These are phyloP conservation scores for Suillus hirtellus DNA, from an alignment of 768 basidiomycete species.

Conservation along the genomic window DNA sequence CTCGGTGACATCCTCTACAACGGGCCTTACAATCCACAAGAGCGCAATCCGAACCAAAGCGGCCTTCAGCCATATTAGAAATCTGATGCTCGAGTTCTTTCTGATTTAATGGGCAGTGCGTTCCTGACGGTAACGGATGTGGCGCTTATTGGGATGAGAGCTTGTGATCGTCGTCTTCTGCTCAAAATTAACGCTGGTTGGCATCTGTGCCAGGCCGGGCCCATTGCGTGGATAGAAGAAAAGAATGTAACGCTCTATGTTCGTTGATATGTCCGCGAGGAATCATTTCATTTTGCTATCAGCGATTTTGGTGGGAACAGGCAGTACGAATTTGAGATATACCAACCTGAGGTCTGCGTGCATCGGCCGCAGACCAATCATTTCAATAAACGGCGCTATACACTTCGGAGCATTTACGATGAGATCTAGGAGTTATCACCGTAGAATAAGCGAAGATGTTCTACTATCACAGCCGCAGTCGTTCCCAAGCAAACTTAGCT, in stretches of 20 bases:
- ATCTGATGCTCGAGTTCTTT: slow-evolving; percentile 9
- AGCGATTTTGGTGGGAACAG: neutral
- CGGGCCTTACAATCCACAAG: slow-evolving; percentile 5
- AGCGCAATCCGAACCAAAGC: neutral
- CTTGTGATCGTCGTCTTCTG: neutral
- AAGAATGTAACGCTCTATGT: neutral
- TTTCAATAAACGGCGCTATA: neutral
- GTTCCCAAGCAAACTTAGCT: neutral
- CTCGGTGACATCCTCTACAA: slow-evolving; percentile 11
- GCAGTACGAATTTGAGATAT: neutral
- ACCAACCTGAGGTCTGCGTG: neutral
- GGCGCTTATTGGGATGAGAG: slow-evolving; percentile 11
- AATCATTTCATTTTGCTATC: neutral
- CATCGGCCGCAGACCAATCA: neutral
- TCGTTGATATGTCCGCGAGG: neutral
- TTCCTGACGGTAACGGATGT: slow-evolving; percentile 7
- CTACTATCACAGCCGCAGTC: neutral
- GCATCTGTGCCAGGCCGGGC: neutral
- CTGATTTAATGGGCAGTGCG: neutral
- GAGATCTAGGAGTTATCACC: neutral
- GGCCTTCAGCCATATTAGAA: neutral
- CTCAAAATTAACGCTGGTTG: neutral
- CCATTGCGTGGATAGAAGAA: neutral
- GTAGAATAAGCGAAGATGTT: neutral
- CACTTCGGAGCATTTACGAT: neutral